A percentile compares a stretch with the other conserved stretches of the same genome.
phyloP scores from a whole-genome alignment of 495 filamentous ascomycete genomes.

The Amphirosellinia nigrospora region DNA sequence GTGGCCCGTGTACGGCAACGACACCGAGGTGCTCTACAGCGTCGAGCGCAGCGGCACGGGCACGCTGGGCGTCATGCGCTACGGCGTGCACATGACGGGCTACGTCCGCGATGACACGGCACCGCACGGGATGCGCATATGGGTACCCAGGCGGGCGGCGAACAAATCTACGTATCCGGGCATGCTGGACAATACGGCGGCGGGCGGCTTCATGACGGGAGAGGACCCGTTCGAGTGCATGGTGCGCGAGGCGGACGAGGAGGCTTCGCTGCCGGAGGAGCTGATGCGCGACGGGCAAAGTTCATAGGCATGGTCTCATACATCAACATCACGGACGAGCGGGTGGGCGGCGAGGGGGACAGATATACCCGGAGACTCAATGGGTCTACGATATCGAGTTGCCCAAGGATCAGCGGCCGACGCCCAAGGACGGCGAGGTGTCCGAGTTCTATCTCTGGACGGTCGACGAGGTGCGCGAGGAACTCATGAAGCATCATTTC shows the following conservation, averaged over 20 bases:
- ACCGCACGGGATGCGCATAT: conserved; percentile 70
- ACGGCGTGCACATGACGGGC: conserved; percentile 88
- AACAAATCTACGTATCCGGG: conserved; percentile 84
- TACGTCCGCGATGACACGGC: conserved; percentile 64
- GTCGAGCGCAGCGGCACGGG: conserved; percentile 80
- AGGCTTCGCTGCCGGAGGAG: conserved; percentile 79
- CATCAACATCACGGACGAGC: conserved; percentile 76
- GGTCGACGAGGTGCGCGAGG: conserved; percentile 74
- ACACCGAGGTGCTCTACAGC: conserved; percentile 68
- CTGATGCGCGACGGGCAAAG: conserved; percentile 66
- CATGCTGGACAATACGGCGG: conserved; percentile 94
- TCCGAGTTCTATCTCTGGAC: conserved; percentile 80
- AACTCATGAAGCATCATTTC: conserved; percentile 74
- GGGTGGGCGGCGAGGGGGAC: conserved; percentile 84
- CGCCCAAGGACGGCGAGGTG: conserved; percentile 86
- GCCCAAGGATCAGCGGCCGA: conserved; percentile 66
- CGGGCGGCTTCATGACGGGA: conserved; percentile 82
- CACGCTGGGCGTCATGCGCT: conserved; percentile 85
- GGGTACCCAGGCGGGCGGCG: conserved; percentile 78
- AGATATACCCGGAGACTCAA: conserved; percentile 89
- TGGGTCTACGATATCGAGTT: conserved; percentile 92
- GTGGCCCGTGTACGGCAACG: conserved; percentile 79
- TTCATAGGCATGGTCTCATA: conserved; percentile 79
- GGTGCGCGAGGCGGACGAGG: conserved; percentile 85
- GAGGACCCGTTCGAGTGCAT: conserved; percentile 80